Evolutionary conservation across 495 filamentous ascomycete genomes (phyloP).

Genomic region (Penicillium psychrofluorescens): DNA sequence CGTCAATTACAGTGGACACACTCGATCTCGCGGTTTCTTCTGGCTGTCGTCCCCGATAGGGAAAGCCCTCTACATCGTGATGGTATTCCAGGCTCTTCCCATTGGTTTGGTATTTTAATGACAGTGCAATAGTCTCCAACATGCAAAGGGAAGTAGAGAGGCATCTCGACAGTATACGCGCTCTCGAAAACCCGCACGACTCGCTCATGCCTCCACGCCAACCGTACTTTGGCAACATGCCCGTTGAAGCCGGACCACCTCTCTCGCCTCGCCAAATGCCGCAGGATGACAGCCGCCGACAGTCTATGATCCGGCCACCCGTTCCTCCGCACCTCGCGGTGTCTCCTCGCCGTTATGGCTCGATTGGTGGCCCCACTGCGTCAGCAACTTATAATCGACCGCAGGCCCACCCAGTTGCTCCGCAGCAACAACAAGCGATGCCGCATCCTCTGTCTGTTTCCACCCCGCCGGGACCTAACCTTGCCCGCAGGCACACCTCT

Average conservation of each 20-base stretch:
- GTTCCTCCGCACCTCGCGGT: slow-evolving; percentile 70
- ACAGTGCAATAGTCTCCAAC: slow-evolving; percentile 49
- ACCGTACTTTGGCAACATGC: slow-evolving; percentile 65
- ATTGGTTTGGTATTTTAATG: too few relatives aligned
- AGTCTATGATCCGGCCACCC: slow-evolving; percentile 59
- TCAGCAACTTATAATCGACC: slow-evolving; percentile 59
- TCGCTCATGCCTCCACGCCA: slow-evolving; percentile 66
- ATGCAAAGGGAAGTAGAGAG: slow-evolving; percentile 83
- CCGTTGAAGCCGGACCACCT: slow-evolving; percentile 63
- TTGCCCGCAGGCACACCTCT: slow-evolving; percentile 85
- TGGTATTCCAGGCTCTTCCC: slow-evolving; percentile 24
- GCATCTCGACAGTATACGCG: slow-evolving; percentile 64
- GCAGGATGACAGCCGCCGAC: slow-evolving; percentile 75
- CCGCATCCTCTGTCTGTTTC: slow-evolving; percentile 75
- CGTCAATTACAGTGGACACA: slow-evolving; percentile 50
- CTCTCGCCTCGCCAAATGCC: slow-evolving; percentile 88
- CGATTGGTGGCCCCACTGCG: slow-evolving; percentile 68
- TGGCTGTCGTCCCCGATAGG: slow-evolving; percentile 61
- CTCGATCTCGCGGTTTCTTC: slow-evolving; percentile 67
- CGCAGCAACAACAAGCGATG: slow-evolving; percentile 55
- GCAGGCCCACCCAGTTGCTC: slow-evolving; percentile 55
- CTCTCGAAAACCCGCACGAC: slow-evolving; percentile 73
- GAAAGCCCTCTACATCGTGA: slow-evolving; percentile 52
- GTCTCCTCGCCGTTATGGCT: slow-evolving; percentile 76
- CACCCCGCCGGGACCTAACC: slow-evolving; percentile 62